Conservation (phyloP, 2,329 filamentous ascomycete species). For the Aspergillus sp. region DNA sequence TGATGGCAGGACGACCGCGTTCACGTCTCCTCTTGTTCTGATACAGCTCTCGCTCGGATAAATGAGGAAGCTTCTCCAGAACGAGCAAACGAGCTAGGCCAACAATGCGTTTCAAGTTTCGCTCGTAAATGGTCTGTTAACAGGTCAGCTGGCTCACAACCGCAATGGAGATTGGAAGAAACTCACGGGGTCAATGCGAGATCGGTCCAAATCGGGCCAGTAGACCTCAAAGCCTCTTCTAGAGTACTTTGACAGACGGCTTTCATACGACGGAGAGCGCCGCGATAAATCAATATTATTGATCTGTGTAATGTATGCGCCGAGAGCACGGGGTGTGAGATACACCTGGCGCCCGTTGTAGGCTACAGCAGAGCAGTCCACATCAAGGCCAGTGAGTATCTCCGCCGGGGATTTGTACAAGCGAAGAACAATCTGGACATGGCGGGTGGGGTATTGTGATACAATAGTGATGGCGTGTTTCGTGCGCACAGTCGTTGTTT, state of each 20-base stretch:
- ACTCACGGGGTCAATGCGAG: conserved; percentile 68
- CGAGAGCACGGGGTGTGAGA: conserved; percentile 74
- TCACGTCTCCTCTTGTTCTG: conserved; percentile 71
- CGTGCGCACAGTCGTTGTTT: conserved; percentile 81
- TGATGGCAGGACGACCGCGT: conserved; percentile 67
- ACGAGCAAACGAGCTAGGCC: conserved; percentile 80
- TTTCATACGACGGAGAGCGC: conserved; percentile 85
- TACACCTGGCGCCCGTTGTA: conserved; percentile 83
- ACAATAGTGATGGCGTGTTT: conserved; percentile 88
- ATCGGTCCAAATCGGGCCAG: conserved; percentile 76
- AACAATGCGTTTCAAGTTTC: conserved; percentile 74
- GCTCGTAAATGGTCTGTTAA: conserved; percentile 73
- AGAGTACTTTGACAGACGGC: conserved; percentile 82
- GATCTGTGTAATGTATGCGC: conserved; percentile 78
- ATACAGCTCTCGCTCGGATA: conserved; percentile 70
- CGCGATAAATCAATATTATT: conserved; percentile 80
- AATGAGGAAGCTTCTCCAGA: conserved; percentile 75
- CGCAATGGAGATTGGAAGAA: not conserved
- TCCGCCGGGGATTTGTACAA: conserved; percentile 84
- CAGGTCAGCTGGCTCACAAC: not conserved
- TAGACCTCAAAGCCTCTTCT: conserved; percentile 83
- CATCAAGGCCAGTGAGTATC: conserved; percentile 85
- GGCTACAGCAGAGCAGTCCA: conserved; percentile 80
- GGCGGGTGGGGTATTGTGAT: conserved; percentile 80
- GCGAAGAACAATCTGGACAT: conserved; percentile 83